Evolutionary conservation across 176 grass and related monocot genomes (phyloP).

Genomic region (Leersia perrieri): DNA sequence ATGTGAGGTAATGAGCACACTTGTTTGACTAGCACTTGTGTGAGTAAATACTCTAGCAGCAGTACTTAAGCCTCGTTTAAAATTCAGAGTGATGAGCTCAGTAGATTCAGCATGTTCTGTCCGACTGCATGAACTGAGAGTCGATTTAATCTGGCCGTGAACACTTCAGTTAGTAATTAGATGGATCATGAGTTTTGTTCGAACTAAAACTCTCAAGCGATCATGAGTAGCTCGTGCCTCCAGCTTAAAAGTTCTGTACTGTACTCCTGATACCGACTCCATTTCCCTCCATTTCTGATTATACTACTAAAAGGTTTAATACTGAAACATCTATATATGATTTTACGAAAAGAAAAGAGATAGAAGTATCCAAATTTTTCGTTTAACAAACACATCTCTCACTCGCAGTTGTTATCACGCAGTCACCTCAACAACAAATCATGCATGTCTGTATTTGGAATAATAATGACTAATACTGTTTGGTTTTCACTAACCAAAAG

Average conservation of each 20-base stretch:
- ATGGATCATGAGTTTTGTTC: constrained; percentile 6
- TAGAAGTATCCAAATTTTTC: too few relatives aligned
- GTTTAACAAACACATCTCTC: too few relatives aligned
- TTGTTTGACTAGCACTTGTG: neutral
- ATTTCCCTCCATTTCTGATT: neutral
- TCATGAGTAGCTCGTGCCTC: constrained; percentile 25
- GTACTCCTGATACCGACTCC: neutral
- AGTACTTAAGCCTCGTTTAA: too few relatives aligned
- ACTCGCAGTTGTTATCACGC: neutral
- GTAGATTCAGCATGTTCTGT: neutral
- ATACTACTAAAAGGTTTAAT: neutral
- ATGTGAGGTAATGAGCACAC: neutral
- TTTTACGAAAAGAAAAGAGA: neutral
- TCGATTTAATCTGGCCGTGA: neutral
- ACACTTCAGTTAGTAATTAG: neutral
- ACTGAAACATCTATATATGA: neutral
- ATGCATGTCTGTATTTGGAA: neutral
- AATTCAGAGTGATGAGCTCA: neutral
- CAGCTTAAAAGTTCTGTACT: neutral
- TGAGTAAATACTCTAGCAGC: neutral
- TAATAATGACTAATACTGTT: neutral
- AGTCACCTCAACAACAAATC: neutral
- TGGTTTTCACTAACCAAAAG: neutral
- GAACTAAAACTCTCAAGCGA: neutral
- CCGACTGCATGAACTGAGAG: neutral